Base-by-base conservation (phyloP, 441 rosid genomes). In the Erodium moschatum region DNA sequence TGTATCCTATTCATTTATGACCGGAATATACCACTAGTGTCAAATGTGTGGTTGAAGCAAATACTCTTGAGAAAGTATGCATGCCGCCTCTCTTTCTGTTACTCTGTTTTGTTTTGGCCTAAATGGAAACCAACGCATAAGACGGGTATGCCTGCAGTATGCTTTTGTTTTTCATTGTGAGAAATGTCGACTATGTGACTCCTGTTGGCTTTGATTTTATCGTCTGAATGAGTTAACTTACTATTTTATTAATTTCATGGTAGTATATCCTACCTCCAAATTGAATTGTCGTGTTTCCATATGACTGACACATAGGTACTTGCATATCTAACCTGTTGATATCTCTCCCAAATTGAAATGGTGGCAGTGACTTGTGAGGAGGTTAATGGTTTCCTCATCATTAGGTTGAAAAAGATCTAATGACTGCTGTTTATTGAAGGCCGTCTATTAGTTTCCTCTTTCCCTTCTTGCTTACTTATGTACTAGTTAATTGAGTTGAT, bases 311-410 rank as follows among this genome's bases (percentile, higher is more conserved):
- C 13, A 1, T 62, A 13, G 64, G 33, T 24, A 20, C 33, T 61
- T 12, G 64, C 64, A 1, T 40, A 40, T 40, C 9, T 44, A 44
- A 12, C 38, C 12, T 44, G 50, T 10, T 24, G 16, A 13, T 12
- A 4, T 62, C 31, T 62, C 38, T 21, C 65, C 64, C 35, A 1
- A 62, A 62, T 24, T 24, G 38, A 21, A 27, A 11, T 62, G 65
- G 18, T 24, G 18, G n/a, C 15, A 5, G 12, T 48, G 54, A 48
- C 16, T 60, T 21, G 15, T 24, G 64, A 27, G 64, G 64, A 27
- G 64, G n/a, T 60, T 10, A 20, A 60, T 60, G 64, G 64, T 60
- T 62, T 29, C 65, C 31, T 12, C 31, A 62, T 62, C 16, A 24
- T 62, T 62, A 31, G 38, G 65, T 13, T 62, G 8, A 62, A n/a